Evolutionary conservation across 352 stramenopile species (phyloP).

Genomic region (Pythium utonaiense): DNA sequence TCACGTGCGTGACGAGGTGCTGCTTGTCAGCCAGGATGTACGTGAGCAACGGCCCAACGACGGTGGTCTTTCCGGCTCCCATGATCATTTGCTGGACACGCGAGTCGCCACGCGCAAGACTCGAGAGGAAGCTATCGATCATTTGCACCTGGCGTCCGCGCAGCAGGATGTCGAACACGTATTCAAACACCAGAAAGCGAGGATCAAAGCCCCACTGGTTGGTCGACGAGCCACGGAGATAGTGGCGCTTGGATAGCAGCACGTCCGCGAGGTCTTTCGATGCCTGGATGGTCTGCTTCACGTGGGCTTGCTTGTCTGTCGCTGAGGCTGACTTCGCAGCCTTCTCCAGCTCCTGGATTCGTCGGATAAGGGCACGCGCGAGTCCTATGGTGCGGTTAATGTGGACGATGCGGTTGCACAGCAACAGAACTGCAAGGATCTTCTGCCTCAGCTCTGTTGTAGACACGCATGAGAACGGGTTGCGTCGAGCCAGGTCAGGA

Average conservation of each 20-base stretch:
- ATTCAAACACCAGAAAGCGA: conserved; percentile 99
- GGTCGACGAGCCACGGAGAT: conserved; percentile 26
- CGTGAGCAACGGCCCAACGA: conserved; percentile 97
- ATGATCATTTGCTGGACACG: conserved; percentile 99
- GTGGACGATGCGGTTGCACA: conserved; percentile 83
- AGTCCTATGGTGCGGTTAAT: conserved; percentile 73
- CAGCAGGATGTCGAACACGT: conserved; percentile 98
- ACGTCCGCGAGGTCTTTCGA: conserved; percentile 80
- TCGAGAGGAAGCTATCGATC: conserved; percentile 97
- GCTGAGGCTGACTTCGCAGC: background rate
- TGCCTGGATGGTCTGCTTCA: conserved; percentile 73
- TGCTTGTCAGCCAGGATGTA: conserved; percentile 96
- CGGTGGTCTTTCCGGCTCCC: conserved; percentile 99
- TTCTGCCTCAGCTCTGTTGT: conserved; percentile 34
- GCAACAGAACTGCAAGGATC: conserved; percentile 58
- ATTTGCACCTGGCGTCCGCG: conserved; percentile 98
- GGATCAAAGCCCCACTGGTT: conserved; percentile 92
- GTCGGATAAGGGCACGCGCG: conserved; percentile 29
- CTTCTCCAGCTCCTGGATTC: conserved; percentile 20
- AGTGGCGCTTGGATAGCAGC: conserved; percentile 75
- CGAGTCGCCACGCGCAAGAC: conserved; percentile 65
- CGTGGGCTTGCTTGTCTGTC: conserved; percentile 13
- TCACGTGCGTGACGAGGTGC: conserved; percentile 96
- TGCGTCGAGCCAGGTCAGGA: conserved; percentile 52
- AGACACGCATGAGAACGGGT: conserved; percentile 40